phyloP scores from a whole-genome alignment of 306 rosid genomes.

The Cicer yamashitae region DNA sequence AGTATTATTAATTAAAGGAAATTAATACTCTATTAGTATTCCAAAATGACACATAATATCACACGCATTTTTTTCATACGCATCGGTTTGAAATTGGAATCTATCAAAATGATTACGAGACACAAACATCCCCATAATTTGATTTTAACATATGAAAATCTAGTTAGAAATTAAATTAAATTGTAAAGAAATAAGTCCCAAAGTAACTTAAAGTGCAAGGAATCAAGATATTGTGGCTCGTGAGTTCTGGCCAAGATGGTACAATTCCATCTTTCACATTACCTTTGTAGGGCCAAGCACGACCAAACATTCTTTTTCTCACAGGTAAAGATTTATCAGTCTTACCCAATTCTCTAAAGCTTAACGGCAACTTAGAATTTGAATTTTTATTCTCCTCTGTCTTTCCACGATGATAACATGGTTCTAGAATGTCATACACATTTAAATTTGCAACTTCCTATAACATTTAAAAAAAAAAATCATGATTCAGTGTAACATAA shows the following conservation, averaged over 20 bases:
- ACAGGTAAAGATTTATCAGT: constrained; percentile 76
- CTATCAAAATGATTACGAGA: no score
- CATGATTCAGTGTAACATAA: constrained; percentile 39
- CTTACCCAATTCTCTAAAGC: constrained; percentile 72
- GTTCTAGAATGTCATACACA: constrained; percentile 78
- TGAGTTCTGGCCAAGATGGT: constrained; percentile 78
- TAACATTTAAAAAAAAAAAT: constrained; percentile 36
- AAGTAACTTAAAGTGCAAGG: constrained; percentile 70
- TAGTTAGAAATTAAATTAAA: no score
- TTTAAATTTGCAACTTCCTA: constrained; percentile 62
- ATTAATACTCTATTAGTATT: no score
- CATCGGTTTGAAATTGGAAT: no score
- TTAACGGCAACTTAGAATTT: constrained; percentile 59
- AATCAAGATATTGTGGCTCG: background rate
- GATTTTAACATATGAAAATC: no score
- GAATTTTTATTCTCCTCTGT: constrained; percentile 26
- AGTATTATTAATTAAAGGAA: no score
- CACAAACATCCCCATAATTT: no score
- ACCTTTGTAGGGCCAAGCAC: constrained; percentile 83
- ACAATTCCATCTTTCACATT: constrained; percentile 69
- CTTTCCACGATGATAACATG: constrained; percentile 69
- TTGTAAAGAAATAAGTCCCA: background rate
- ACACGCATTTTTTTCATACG: no score
- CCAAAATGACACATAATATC: no score
- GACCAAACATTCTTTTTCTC: constrained; percentile 83